Base-by-base conservation (phyloP, 1,139 yeast genomes). In the Candida pseudoviswanathii region DNA sequence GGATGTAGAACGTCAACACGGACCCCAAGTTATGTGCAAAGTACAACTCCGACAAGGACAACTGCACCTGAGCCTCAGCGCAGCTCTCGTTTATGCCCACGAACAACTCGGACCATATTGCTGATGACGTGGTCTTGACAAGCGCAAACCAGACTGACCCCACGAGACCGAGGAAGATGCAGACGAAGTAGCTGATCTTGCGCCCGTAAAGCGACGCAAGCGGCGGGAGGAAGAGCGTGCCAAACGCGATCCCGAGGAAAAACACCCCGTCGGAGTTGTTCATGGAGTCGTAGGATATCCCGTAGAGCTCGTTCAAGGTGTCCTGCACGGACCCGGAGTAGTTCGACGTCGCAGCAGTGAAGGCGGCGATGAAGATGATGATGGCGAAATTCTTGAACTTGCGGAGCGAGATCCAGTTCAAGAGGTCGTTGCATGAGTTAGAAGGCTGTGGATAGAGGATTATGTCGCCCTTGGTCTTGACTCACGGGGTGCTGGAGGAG, bases 61-160 rank as follows among this genome's bases (percentile, higher is more conserved):
- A 77, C 67, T 88, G 96, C 11, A 84, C 94, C 54, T 85, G 89
- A 21, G 96, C 94, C 64, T 88, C 95, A n/a, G 94, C 89, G 64
- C 90, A 86, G 22, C 89, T 81, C 67, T 87, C 95, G 46, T 86
- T 78, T 46, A 87, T 85, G n/a, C 96, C 96, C 33, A 87, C 90
- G 62, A 88, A 86, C 41, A 86, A 71, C 66, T 88, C 96, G 4
- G 89, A 84, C 90, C 91, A 86, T 43, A 88, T 82, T 1, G 92
- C 83, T 65, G 87, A 95, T 4, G 78, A 57, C 1, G 88, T 81
- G 21, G 63, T 67, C 33, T 67, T 76, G n/a, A 86, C 72, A 10
- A 70, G 62, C 1, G 88, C 92, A 66, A 86, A 86, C 95, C 95
- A 88, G 10, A 84, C 71, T 32, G 86, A 80, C 10, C 96, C 95